Evolutionary conservation across 2,329 filamentous ascomycete species (phyloP), one percentile per base, ranked within the genome.

Genomic region (Stachybotrys echinatus): DNA sequence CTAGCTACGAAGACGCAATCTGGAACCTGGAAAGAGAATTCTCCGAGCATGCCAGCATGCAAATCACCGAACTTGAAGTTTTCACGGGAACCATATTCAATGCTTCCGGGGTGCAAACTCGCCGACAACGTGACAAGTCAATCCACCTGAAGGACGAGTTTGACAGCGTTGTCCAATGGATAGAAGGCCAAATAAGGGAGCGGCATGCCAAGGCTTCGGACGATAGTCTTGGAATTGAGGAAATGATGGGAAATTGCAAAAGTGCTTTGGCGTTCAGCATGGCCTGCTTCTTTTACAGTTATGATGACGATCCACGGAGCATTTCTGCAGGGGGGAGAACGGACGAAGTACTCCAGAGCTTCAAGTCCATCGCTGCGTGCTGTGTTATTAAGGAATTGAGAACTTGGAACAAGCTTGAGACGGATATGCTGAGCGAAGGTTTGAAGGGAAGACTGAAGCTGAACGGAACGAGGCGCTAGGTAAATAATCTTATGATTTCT

Each of bases 21-120:
- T 42, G 20, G 20, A 19, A 50, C 37, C 3, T 42, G 21, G 6
- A 12, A 42, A 23, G 18, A 37, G 51, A 73, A 3, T 76, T 64
- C 27, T 68, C 77, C 0, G 72, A 78, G 6, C 74, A 77, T 42
- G 69, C 76, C 0, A 66, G 67, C 6, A 61, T 61, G 18, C 63
- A 65, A 0, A 63, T 82, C 7, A 70, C 63, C 0, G 79, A 82
- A 56, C 63, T 77, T 0, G 79, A 82, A 51, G 75, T 78, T 0
- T 80, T 81, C 48, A 77, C 77, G 21, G 79, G 79, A 8, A 73
- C 69, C n/a, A 73, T 82, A n/a, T 62, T 80, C 39, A 80, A 76
- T 61, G 76, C 72, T 52, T 64, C 61, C 0, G 77, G 77, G 0
- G 55, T 65, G 0, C 78, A 79, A 60, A 78, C 73, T 0, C 65